Conservation (phyloP, 2,329 filamentous ascomycete species). For the Aureobasidium uvarum region DNA sequence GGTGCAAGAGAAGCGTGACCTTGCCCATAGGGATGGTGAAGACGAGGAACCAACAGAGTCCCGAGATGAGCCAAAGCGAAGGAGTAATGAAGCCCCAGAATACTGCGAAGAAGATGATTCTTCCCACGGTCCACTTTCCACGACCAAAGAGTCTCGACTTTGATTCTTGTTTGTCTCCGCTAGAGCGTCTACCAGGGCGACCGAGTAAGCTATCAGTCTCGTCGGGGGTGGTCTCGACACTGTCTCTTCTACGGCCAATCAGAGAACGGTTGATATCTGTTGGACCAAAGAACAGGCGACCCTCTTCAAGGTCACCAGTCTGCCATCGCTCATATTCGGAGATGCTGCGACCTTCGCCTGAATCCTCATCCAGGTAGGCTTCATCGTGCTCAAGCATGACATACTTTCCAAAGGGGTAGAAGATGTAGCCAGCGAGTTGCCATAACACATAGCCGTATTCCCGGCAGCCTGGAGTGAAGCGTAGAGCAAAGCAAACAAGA, state of each 20-base stretch:
- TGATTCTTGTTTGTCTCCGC: constrained; percentile 36
- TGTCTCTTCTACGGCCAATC: constrained; percentile 80
- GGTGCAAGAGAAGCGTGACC: constrained; percentile 82
- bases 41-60: constrained; percentile 91
- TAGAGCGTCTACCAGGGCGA: constrained; percentile 52
- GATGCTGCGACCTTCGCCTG: constrained; percentile 93
- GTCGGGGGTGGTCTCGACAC: constrained; percentile 74
- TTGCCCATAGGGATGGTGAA: constrained; percentile 99
- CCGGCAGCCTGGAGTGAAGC: constrained; percentile 72
- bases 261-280: constrained; percentile 67
- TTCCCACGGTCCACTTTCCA: constrained; percentile 91
- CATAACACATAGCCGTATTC: constrained; percentile 85
- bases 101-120: constrained; percentile 92
- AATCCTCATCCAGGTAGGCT: constrained; percentile 88
- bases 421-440: constrained; percentile 79
- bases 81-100: constrained; percentile 94
- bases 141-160: constrained; percentile 92
- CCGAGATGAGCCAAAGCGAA: constrained; percentile 78
- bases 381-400: constrained; percentile 92
- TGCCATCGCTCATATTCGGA: constrained; percentile 99
- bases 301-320: constrained; percentile 93
- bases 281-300: constrained; percentile 92
- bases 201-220: constrained; percentile 90
- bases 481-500: constrained; percentile 71
- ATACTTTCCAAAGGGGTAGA: constrained; percentile 97